Evolutionary conservation across 331 rosid species (phyloP).

Genomic region (Acacia concinna): DNA sequence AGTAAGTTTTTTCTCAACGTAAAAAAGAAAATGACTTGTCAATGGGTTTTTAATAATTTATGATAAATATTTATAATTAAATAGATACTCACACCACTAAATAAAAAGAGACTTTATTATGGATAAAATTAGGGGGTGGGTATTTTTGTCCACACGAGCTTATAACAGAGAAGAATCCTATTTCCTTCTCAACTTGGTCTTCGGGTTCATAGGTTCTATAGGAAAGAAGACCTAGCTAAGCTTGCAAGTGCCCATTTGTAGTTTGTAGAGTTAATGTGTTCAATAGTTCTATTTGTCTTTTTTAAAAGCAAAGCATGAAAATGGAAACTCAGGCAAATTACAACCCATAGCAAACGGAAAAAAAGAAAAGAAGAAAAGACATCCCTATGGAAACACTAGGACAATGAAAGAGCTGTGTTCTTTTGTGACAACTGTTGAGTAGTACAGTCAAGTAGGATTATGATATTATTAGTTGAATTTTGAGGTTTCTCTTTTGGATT

Average conservation of each 20-base stretch:
- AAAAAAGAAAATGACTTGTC: not conserved
- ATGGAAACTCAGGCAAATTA: not conserved
- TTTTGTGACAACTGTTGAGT: not conserved
- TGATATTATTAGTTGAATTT: not conserved
- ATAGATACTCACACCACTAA: not conserved
- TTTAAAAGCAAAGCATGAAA: not conserved
- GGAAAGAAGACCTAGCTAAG: constrained; percentile 45
- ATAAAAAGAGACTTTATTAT: constrained; percentile 28
- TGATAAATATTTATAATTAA: not conserved
- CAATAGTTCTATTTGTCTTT: not conserved
- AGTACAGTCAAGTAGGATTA: no score
- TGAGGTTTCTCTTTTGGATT: constrained; percentile 16
- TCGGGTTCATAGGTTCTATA: constrained; percentile 50
- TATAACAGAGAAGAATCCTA: constrained; percentile 60
- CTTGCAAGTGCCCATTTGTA: constrained; percentile 39
- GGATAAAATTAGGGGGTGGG: constrained; percentile 46
- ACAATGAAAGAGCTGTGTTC: no score
- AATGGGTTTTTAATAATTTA: not conserved
- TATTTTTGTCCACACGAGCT: constrained; percentile 45
- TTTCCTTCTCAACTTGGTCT: constrained; percentile 49
- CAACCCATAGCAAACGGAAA: no score
- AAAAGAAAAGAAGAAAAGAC: no score
- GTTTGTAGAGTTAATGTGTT: constrained; percentile 13
- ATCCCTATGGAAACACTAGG: no score
- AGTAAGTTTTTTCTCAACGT: not conserved